Evolutionary conservation across 805 yeast genomes (phyloP), one percentile per base, ranked within the genome.

Genomic region (Wickerhamomyces alni): DNA sequence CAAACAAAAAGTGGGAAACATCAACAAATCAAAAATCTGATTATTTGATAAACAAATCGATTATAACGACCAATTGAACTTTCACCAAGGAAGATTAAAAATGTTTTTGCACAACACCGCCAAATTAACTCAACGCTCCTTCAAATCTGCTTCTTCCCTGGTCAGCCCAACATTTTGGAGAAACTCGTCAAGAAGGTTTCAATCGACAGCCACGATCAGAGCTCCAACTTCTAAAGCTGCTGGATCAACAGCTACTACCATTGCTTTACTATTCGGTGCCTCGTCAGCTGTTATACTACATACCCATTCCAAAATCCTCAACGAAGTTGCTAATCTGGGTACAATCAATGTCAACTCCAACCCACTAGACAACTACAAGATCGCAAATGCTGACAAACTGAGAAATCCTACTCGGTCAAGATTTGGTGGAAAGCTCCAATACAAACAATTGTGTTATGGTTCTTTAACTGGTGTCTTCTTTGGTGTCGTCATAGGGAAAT

Each of bases 381-480:
- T 44, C 12, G 25, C 35, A 18, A 43, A 46, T 17, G 18, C 36
- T 4, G 25, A 30, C 10, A 35, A 36, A 2, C 24, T 41, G 2
- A 40, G 38, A 4, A 35, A 33, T 25, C 47, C 51, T 44, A 25
- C 40, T 19, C 29, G 35, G 5, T 48, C 57, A 2, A 51, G 58
- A 43, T 50, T 74, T 39, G 66, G 65, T n/a, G 73, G 74, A 0
- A 65, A 63, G 40, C 59, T 78, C 45, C 70, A 72, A 50, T 80
- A 80, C 51, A 70, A 68, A 43, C 81, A 80, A 48, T 61, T 80
- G 45, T 69, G 82, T 16, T 60, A 77, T 47, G 87, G 87, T 0
- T 74, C 82, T 0, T 59, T 79, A 47, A 64, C 75, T 12, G 86
- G 87, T 0, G 54, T 79, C 32, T 65, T 73, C 36, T 51, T 72